Evolutionary conservation across 257 asterid species (phyloP).

Genomic region (Lantana camara): DNA sequence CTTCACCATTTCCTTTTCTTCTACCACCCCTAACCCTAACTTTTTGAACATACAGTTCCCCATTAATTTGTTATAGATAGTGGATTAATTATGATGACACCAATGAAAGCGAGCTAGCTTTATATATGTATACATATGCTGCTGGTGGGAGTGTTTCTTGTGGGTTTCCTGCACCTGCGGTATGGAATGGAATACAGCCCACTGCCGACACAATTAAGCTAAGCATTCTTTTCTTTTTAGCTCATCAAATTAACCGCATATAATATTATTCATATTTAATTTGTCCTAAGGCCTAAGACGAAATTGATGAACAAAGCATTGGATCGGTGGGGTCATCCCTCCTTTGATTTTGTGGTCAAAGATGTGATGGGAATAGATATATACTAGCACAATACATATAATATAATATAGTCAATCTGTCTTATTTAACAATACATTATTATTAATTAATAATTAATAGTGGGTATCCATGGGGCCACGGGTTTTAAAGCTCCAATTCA

Average conservation of each 20-base stretch:
- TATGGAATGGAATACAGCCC: slow-evolving; percentile 21
- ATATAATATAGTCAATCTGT: too few species aligned
- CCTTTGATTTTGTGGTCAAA: not conserved
- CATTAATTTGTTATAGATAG: slow-evolving; percentile 22
- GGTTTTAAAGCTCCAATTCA: not conserved
- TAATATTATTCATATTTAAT: too few species aligned
- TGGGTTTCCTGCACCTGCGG: slow-evolving; percentile 16
- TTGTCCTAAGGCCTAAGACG: too few species aligned
- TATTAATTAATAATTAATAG: too few species aligned
- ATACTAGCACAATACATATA: too few species aligned
- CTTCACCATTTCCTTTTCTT: slow-evolving; percentile 30
- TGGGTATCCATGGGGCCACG: not conserved
- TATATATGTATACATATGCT: not conserved
- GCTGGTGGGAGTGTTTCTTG: slow-evolving; percentile 14
- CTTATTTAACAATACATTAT: too few species aligned
- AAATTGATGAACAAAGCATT: too few species aligned
- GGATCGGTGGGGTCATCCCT: too few species aligned
- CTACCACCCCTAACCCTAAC: slow-evolving; percentile 30
- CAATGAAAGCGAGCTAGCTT: too few species aligned
- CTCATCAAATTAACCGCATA: too few species aligned
- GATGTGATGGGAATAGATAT: not conserved
- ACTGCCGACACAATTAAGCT: slow-evolving; percentile 28
- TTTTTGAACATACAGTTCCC: slow-evolving; percentile 45
- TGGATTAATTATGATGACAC: not conserved
- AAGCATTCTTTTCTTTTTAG: slow-evolving; percentile 30